Conservation (phyloP, 2,329 filamentous ascomycete species). For the Fusarium liriodendri region DNA sequence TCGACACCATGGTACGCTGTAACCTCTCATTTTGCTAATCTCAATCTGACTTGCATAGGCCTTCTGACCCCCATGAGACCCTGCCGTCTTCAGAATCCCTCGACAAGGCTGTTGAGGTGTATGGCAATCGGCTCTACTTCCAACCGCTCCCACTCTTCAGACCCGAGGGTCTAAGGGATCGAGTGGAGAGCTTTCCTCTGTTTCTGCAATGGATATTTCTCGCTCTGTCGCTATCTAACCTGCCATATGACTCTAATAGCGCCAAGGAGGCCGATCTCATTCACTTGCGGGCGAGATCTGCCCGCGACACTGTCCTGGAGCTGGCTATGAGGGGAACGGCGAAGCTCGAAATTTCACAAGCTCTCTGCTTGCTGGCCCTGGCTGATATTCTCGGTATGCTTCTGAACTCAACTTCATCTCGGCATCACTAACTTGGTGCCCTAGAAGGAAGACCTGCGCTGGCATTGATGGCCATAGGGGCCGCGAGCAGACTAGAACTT, state of each 20-base stretch:
- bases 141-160: conserved; percentile 36
- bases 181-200: conserved; percentile 9
- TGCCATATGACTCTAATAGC: conserved; percentile 18
- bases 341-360: conserved; percentile 21
- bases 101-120: conserved; percentile 23
- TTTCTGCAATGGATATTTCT: conserved; percentile 34
- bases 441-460: conserved; percentile 28
- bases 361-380: conserved; percentile 13
- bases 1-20: neutral
- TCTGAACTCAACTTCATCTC: accelerated
- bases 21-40: neutral
- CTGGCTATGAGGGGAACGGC: conserved; percentile 29
- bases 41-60: neutral
- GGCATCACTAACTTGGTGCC: neutral
- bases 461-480: conserved; percentile 39
- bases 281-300: conserved; percentile 7
- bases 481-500: conserved; percentile 29
- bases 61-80: neutral
- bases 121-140: conserved; percentile 32
- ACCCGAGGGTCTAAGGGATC: conserved; percentile 3
- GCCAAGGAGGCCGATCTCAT: conserved; percentile 26
- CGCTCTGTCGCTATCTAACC: conserved; percentile 13
- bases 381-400: conserved; percentile 18
- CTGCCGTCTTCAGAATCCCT: conserved; percentile 14
- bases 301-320: conserved; percentile 20